Evolutionary conservation across 1,139 yeast species (phyloP), one percentile per base, ranked within the genome.

Genomic region (Saccharomyces hybrid): DNA sequence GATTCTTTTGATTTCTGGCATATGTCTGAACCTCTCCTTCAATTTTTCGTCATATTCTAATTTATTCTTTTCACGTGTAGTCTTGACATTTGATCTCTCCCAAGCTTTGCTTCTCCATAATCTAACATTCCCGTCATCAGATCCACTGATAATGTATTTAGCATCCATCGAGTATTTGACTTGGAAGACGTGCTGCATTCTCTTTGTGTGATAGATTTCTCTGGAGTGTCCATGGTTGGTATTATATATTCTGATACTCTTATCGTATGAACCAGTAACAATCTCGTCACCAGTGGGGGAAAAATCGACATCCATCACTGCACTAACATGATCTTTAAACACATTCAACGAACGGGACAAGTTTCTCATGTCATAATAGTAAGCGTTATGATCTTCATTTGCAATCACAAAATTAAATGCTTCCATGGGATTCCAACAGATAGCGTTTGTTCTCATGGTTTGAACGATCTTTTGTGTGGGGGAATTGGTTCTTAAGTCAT

Each of bases 341-440:
- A 93, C 89, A 62, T 90, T 91, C 50, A 84, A 68, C 0, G 97
- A 85, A 54, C 87, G 78, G 48, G 77, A 77, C 78, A 95, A 76
- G 66, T 90, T 88, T 67, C 99, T 80, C 97, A 95, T 93, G 72
- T 95, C 99, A 82, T 96, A 95, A 55, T 87, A 79, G 69, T 95
- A 95, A 9, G 86, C 85, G 68, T 95, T 95, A 71, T 93, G 98
- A 73, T 95, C 99, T 73, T 95, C 99, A 66, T 83, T 83, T 1
- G 90, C 99, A 51, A 88, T 82, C 23, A 93, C 98, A 73, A 95
- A 91, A 66, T 86, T 84, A 73, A 82, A 93, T 1, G 99, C 96
- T 71, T 93, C 98, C 87, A 93, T 88, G 3, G 99, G 99, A 71
- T 95, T 93, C 98, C 98, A 95, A 54, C 91, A 79, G 31, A 95